Conservation (phyloP, 306 rosid genomes). For the Sesbania bispinosa region DNA sequence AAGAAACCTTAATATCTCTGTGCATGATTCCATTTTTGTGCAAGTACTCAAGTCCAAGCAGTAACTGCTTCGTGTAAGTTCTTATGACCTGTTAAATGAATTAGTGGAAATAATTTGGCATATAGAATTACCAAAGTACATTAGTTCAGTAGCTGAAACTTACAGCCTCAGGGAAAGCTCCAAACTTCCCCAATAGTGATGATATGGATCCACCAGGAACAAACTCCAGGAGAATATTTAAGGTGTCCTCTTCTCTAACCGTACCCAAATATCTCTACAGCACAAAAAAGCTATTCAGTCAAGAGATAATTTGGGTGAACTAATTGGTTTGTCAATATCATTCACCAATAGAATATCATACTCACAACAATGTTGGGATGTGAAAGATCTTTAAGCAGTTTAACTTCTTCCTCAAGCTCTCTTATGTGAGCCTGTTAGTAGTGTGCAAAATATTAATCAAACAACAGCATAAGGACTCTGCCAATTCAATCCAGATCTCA, state of each 20-base stretch:
- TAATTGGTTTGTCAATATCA: conserved; percentile 10
- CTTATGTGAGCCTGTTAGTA: conserved; percentile 73
- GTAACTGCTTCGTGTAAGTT: conserved; percentile 82
- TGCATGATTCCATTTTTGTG: conserved; percentile 98
- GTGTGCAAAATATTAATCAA: conserved; percentile 31
- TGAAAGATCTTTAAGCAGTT: conserved; percentile 87
- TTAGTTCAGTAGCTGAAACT: conserved; percentile 37
- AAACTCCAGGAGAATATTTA: conserved; percentile 93
- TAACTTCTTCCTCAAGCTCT: conserved; percentile 99
- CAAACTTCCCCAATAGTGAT: conserved; percentile 96
- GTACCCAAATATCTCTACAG: conserved; percentile 94
- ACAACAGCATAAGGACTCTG: background rate
- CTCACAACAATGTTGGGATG: conserved; percentile 98
- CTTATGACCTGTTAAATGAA: conserved; percentile 72
- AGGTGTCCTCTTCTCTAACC: conserved; percentile 83
- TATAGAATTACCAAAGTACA: conserved; percentile 8
- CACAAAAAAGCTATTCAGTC: conserved; percentile 28
- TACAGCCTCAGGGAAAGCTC: conserved; percentile 98
- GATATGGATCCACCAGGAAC: conserved; percentile 99
- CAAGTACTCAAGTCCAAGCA: conserved; percentile 87
- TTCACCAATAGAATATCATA: conserved; percentile 34
- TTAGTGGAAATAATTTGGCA: conserved; percentile 18
- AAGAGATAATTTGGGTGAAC: conserved; percentile 23
- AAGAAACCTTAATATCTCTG: conserved; percentile 89
- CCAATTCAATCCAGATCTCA: background rate